Evolutionary conservation across 305 asterid genomes (phyloP).

Genomic region (Fraxinus greggii): DNA sequence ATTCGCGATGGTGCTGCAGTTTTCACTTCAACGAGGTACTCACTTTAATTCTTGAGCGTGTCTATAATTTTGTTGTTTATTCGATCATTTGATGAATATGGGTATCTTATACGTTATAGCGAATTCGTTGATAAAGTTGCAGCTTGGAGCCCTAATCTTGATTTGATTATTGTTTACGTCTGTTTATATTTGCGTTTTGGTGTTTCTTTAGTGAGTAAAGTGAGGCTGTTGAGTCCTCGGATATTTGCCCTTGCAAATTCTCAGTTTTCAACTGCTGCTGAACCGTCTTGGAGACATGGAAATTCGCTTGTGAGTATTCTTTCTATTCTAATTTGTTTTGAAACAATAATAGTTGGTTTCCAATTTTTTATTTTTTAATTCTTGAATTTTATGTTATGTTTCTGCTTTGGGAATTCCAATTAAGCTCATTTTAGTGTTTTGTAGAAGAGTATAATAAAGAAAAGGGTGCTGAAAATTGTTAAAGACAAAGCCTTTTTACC

Average conservation of each 20-base stretch:
- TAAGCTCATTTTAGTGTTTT: not conserved
- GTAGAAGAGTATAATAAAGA: not conserved
- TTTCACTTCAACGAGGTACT: constrained; percentile 66
- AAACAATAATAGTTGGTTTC: constrained; percentile 7
- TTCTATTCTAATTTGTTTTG: not conserved
- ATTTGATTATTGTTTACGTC: not conserved
- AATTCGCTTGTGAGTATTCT: constrained; percentile 59
- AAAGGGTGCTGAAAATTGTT: not conserved
- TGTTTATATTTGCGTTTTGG: not conserved
- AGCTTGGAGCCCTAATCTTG: not conserved
- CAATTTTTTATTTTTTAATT: constrained; percentile 5
- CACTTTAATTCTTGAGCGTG: not conserved
- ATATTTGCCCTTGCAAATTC: constrained; percentile 38
- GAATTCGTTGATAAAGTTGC: not conserved
- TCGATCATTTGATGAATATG: not conserved
- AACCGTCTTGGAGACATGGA: constrained; percentile 64
- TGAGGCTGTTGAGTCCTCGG: constrained; percentile 52
- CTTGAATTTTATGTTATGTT: not conserved
- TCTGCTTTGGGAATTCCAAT: constrained; percentile 9
- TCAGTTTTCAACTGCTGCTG: constrained; percentile 62
- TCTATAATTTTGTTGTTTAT: not conserved
- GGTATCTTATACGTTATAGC: not conserved
- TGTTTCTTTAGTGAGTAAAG: constrained; percentile 43
- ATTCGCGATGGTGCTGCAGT: constrained; percentile 48
- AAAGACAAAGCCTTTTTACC: not conserved